Percentiles rank a stretch among this genome's conserved stretches.
These are phyloP conservation scores for Cyberlindnera subsufficiens DNA, from an alignment of 805 yeast species.

Conservation along the genomic window DNA sequence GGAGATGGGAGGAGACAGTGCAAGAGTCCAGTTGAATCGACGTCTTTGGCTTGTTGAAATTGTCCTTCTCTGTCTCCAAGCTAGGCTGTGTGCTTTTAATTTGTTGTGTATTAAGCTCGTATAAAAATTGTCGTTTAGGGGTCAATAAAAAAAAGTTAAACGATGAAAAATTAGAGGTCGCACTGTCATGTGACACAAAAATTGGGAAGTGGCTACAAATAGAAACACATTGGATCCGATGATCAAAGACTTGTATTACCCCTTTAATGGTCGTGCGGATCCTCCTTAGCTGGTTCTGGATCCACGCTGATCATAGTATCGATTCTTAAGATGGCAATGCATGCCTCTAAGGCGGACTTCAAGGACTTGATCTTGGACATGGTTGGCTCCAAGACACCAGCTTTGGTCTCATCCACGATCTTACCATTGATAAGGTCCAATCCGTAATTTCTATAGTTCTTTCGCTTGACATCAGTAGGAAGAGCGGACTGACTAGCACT, in stretches of 20 bases:
- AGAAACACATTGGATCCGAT: no score
- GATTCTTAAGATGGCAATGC: slow-evolving; percentile 93
- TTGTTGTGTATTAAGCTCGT: no score
- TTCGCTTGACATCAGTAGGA: slow-evolving; percentile 77
- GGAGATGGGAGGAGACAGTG: background rate
- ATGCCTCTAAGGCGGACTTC: slow-evolving; percentile 96
- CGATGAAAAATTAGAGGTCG: no score
- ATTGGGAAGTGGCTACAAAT: no score
- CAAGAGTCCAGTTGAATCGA: slow-evolving; percentile 17
- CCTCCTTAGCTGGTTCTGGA: slow-evolving; percentile 91
- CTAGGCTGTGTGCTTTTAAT: no score
- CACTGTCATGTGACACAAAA: no score
- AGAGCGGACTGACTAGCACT: slow-evolving; percentile 88
- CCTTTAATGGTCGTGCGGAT: slow-evolving; percentile 52
- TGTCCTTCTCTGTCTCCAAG: no score
- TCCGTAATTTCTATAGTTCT: slow-evolving; percentile 85
- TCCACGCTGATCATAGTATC: slow-evolving; percentile 98
- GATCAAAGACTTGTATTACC: no score
- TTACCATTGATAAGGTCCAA: slow-evolving; percentile 88
- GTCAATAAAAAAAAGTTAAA: no score
- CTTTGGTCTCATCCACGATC: slow-evolving; percentile 74
- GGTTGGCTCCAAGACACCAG: slow-evolving; percentile 95
- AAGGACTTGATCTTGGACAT: slow-evolving; percentile 87
- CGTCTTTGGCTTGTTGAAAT: background rate
- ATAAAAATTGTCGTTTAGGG: no score